phyloP scores from a whole-genome alignment of 1,139 yeast species.

The Taphrina communis region DNA sequence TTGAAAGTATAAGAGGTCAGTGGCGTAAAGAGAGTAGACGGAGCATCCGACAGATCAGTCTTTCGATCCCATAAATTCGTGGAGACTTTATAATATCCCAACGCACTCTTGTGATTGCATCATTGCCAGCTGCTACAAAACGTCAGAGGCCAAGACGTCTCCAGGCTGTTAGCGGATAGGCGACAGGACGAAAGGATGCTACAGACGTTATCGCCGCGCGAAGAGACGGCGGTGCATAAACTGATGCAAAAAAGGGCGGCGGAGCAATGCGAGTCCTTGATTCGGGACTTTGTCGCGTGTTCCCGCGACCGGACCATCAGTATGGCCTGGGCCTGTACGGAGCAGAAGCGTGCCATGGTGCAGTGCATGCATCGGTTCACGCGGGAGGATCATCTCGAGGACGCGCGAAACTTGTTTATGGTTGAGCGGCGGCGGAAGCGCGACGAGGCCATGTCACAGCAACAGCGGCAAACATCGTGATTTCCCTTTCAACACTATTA shows the following conservation, averaged over 20 bases:
- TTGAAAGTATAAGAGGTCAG: too few relatives aligned
- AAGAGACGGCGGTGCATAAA: constrained; percentile 37
- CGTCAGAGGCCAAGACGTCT: not conserved
- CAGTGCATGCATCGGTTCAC: constrained; percentile 35
- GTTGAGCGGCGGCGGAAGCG: constrained; percentile 17
- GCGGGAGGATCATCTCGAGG: constrained; percentile 33
- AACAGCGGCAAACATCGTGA: too few relatives aligned
- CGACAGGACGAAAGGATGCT: constrained; percentile 4
- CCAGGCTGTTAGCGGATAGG: too few relatives aligned
- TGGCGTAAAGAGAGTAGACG: too few relatives aligned
- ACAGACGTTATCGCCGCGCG: constrained; percentile 34
- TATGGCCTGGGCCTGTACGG: constrained; percentile 39
- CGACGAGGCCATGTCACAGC: not conserved
- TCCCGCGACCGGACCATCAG: constrained; percentile 31
- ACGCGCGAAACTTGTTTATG: constrained; percentile 27
- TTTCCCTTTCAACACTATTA: too few relatives aligned
- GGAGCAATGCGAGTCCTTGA: constrained; percentile 23
- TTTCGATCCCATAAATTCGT: too few relatives aligned
- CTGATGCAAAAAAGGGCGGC: constrained; percentile 38
- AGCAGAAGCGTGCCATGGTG: constrained; percentile 28
- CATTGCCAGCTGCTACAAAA: not conserved
- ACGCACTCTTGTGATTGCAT: too few relatives aligned
- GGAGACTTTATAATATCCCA: too few relatives aligned
- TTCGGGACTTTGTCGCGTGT: constrained; percentile 30
- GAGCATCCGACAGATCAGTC: too few relatives aligned